Conservation (phyloP, 495 filamentous ascomycete genomes). For the Trichoderma parareesei region DNA sequence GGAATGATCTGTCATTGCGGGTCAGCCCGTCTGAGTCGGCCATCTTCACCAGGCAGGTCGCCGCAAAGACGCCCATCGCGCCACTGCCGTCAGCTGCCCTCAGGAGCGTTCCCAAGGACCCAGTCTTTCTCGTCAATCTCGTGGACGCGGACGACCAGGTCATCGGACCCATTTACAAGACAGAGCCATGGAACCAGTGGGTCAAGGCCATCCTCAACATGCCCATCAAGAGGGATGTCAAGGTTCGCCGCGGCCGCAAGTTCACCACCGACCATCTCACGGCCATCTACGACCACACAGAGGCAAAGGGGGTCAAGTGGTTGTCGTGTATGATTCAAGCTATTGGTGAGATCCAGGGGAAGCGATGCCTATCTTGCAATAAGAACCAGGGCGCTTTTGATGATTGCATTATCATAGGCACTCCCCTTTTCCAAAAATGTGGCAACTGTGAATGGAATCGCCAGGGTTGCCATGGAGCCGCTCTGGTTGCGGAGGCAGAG, state of each 20-base stretch:
- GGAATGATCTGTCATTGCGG: not conserved
- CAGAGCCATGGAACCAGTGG: constrained; percentile 15
- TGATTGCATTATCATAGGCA: constrained; percentile 21
- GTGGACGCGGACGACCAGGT: constrained; percentile 14
- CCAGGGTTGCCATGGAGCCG: constrained; percentile 19
- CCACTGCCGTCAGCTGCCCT: not conserved
- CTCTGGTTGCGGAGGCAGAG: not conserved
- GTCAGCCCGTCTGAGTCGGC: not conserved
- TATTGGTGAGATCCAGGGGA: constrained; percentile 19
- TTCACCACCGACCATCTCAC: constrained; percentile 21
- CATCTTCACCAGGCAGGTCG: not conserved
- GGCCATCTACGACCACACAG: constrained; percentile 19
- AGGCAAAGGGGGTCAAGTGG: constrained; percentile 24
- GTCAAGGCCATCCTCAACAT: constrained; percentile 14
- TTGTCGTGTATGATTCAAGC: constrained; percentile 26
- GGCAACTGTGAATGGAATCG: constrained; percentile 30
- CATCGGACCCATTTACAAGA: constrained; percentile 16
- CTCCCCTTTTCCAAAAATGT: constrained; percentile 21
- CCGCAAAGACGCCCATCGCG: not conserved
- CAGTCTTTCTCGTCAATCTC: constrained; percentile 12
- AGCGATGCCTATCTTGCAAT: constrained; percentile 20
- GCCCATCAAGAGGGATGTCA: constrained; percentile 21
- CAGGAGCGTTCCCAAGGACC: not conserved
- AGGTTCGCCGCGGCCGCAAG: constrained; percentile 20
- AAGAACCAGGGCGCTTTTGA: constrained; percentile 19